phyloP scores from a whole-genome alignment of 2,329 filamentous ascomycete genomes.

The Aspergillus felis region DNA sequence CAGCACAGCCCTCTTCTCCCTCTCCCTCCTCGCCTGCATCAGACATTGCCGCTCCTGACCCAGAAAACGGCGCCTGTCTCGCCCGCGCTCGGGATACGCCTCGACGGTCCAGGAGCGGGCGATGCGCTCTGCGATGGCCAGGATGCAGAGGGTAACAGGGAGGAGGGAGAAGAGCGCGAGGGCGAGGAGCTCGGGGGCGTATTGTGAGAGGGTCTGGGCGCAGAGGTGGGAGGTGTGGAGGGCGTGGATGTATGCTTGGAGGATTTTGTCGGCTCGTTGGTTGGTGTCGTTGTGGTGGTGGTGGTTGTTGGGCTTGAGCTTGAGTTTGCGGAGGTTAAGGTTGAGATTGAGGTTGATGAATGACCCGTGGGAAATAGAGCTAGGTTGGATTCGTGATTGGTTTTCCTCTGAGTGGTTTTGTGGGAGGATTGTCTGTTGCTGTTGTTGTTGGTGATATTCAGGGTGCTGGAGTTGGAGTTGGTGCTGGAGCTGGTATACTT shows the following conservation, averaged over 20 bases:
- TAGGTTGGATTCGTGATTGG: too few species aligned
- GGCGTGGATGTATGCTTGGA: background rate
- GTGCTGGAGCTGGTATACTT: background rate
- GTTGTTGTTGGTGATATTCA: background rate
- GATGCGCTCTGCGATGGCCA: slow-evolving; percentile 7
- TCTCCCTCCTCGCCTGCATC: background rate
- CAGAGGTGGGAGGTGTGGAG: slow-evolving; percentile 1
- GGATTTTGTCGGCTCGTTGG: background rate
- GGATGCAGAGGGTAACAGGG: slow-evolving; percentile 6
- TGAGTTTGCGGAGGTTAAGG: background rate
- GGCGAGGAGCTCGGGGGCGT: slow-evolving; percentile 5
- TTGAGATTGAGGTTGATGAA: background rate
- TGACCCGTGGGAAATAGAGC: background rate
- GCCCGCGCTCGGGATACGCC: background rate
- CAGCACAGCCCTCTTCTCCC: background rate
- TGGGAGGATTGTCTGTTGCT: background rate
- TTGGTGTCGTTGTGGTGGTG: background rate
- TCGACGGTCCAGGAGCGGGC: background rate
- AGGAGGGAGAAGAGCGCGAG: slow-evolving; percentile 6
- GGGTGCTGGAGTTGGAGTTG: background rate
- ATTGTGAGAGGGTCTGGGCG: background rate
- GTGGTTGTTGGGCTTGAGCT: background rate
- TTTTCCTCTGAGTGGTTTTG: background rate
- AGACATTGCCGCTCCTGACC: background rate
- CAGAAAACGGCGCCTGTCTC: background rate